Evolutionary conservation across 352 stramenopile species (phyloP).

Genomic region (Phytopythium aichiense): DNA sequence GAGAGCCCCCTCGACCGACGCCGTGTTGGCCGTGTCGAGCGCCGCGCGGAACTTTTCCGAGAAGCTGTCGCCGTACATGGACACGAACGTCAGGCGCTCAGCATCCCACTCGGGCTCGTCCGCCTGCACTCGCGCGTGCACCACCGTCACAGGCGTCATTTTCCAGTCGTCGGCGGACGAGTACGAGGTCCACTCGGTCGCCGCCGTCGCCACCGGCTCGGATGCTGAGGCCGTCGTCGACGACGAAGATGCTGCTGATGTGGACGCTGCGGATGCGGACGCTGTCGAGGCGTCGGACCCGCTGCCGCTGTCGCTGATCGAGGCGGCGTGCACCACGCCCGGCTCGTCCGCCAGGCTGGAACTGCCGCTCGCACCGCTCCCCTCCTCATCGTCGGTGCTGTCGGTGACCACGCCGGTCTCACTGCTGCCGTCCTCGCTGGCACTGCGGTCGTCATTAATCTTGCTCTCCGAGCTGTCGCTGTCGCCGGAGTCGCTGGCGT

Average conservation of each 20-base stretch:
- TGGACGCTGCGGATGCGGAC: background rate
- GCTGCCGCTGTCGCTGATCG: slow-evolving; percentile 6
- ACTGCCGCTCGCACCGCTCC: background rate
- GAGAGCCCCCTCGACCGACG: slow-evolving; percentile 40
- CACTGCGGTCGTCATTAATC: background rate
- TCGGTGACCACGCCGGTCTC: background rate
- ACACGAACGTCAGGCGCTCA: slow-evolving; percentile 31
- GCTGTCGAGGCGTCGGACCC: background rate
- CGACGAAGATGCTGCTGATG: too few relatives aligned
- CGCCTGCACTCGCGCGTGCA: slow-evolving; percentile 59
- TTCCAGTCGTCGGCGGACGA: slow-evolving; percentile 8
- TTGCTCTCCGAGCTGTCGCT: background rate
- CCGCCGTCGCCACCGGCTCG: background rate
- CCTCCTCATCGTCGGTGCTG: background rate
- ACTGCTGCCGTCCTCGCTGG: background rate
- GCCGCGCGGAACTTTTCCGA: slow-evolving; percentile 27
- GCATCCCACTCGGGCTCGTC: slow-evolving; percentile 51
- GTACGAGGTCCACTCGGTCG: background rate
- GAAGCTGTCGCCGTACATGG: slow-evolving; percentile 30
- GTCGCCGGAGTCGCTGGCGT: background rate
- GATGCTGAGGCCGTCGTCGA: background rate
- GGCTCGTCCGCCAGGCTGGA: background rate
- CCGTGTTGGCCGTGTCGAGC: slow-evolving; percentile 37
- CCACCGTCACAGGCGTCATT: slow-evolving; percentile 47
- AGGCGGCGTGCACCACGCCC: slow-evolving; percentile 5